Evolutionary conservation across 1,139 yeast species (phyloP).

Genomic region (Eremothecium sinecaudum): DNA sequence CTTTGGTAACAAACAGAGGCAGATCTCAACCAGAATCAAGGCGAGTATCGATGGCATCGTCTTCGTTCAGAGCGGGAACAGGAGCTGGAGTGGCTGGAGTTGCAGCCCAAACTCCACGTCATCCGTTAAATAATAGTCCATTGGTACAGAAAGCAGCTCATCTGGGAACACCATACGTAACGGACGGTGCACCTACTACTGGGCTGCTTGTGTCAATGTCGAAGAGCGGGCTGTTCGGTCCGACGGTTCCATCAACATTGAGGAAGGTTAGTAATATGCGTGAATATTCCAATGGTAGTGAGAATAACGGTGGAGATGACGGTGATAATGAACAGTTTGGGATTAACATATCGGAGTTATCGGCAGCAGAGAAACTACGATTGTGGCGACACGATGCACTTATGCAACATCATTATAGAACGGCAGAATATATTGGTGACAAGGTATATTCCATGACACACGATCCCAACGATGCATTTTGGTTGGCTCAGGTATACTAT

Average conservation of each 20-base stretch:
- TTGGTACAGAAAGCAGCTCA: constrained; percentile 23
- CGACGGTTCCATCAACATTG: constrained; percentile 26
- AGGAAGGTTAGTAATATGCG: constrained; percentile 21
- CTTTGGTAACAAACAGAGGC: constrained; percentile 36
- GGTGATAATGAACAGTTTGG: constrained; percentile 11
- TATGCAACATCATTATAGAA: constrained; percentile 82
- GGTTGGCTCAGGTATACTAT: constrained; percentile 89
- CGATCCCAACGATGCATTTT: constrained; percentile 90
- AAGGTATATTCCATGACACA: constrained; percentile 64
- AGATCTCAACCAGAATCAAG: constrained; percentile 4
- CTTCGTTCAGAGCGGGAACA: constrained; percentile 5
- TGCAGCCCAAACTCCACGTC: constrained; percentile 15
- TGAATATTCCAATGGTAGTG: constrained; percentile 20
- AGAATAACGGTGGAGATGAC: constrained; percentile 3
- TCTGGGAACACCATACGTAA: constrained; percentile 20
- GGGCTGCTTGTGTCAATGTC: constrained; percentile 23
- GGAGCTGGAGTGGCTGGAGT: constrained; percentile 6
- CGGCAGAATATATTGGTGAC: constrained; percentile 90
- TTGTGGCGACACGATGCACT: constrained; percentile 92
- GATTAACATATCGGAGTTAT: constrained; percentile 37
- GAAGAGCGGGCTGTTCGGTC: constrained; percentile 23
- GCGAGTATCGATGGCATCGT: constrained; percentile 1
- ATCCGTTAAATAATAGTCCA: constrained; percentile 24
- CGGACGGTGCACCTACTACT: constrained; percentile 12
- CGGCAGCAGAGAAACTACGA: constrained; percentile 79